These are phyloP conservation scores for Herpetospermum pedunculosum DNA, from an alignment of 306 rosid species.

Conservation along the genomic window DNA sequence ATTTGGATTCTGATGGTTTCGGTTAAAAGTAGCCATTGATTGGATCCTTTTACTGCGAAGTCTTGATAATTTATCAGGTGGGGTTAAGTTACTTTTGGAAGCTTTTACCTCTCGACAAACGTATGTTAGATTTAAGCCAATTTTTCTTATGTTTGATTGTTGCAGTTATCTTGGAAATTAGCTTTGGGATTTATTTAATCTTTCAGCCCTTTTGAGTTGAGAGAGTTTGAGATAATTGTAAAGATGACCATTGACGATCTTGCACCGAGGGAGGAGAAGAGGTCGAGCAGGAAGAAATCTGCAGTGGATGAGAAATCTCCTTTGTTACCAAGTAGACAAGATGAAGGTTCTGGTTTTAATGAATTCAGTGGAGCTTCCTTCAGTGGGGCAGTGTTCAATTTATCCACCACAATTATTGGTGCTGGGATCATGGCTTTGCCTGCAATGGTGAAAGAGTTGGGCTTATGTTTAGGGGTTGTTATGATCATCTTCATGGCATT, in stretches of 20 bases:
- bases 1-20: not conserved
- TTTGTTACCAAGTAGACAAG: constrained; percentile 16
- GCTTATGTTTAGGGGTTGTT: constrained; percentile 20
- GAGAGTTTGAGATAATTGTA: not conserved
- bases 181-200: not conserved
- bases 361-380: constrained; percentile 24
- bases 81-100: not conserved
- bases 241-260: constrained; percentile 4
- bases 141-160: not conserved
- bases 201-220: not conserved
- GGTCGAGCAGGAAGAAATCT: not conserved
- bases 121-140: not conserved
- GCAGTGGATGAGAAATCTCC: constrained; percentile 13
- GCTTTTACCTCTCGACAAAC: not conserved
- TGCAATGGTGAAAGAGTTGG: constrained; percentile 28
- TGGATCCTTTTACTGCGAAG: not conserved
- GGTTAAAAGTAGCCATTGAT: not conserved
- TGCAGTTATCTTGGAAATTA: not conserved
- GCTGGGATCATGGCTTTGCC: constrained; percentile 36
- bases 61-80: not conserved
- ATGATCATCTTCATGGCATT: constrained; percentile 20
- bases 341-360: constrained; percentile 3
- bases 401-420: constrained; percentile 26
- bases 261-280: constrained; percentile 7
- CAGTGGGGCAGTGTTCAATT: constrained; percentile 26